Evolutionary conservation across 2,329 filamentous ascomycete genomes (phyloP).

Genomic region (Diaporthe sp.): DNA sequence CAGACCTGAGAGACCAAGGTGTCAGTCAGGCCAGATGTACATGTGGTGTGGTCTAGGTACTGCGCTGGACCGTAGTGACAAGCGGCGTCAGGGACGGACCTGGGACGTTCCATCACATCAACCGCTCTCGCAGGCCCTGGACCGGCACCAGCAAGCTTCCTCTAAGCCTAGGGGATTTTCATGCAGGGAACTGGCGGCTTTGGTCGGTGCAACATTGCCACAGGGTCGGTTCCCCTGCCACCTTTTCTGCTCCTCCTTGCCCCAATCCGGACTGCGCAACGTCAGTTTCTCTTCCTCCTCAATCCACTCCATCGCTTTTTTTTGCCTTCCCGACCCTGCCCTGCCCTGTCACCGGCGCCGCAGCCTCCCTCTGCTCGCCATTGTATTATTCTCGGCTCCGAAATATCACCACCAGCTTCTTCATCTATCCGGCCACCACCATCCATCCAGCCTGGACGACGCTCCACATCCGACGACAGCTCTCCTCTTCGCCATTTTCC

Average conservation of each 20-base stretch:
- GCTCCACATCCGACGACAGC: background rate
- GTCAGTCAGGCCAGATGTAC: background rate
- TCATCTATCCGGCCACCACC: background rate
- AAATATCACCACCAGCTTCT: background rate
- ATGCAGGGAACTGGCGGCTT: conserved; percentile 39
- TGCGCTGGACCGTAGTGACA: background rate
- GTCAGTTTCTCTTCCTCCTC: conserved; percentile 35
- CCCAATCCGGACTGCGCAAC: conserved; percentile 39
- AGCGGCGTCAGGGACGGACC: conserved; percentile 39
- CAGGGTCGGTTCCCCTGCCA: conserved; percentile 42
- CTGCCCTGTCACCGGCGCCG: conserved; percentile 1
- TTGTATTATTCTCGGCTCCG: conserved; percentile 31
- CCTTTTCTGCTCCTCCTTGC: conserved; percentile 38
- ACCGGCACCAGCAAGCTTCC: conserved; percentile 36
- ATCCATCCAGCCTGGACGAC: background rate
- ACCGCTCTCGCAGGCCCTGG: conserved; percentile 26
- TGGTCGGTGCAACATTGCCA: conserved; percentile 41
- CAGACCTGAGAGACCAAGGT: background rate
- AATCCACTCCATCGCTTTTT: conserved; percentile 13
- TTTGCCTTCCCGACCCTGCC: conserved; percentile 22
- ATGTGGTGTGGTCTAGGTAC: background rate
- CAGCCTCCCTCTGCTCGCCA: conserved; percentile 25
- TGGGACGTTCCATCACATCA: conserved; percentile 36
- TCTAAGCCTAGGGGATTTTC: conserved; percentile 37
- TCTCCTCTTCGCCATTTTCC: background rate